A percentile compares a stretch with the other conserved stretches of the same genome.
Evolutionary conservation across 106 monocot species (phyloP).

Genomic region (Posidonia australis): DNA sequence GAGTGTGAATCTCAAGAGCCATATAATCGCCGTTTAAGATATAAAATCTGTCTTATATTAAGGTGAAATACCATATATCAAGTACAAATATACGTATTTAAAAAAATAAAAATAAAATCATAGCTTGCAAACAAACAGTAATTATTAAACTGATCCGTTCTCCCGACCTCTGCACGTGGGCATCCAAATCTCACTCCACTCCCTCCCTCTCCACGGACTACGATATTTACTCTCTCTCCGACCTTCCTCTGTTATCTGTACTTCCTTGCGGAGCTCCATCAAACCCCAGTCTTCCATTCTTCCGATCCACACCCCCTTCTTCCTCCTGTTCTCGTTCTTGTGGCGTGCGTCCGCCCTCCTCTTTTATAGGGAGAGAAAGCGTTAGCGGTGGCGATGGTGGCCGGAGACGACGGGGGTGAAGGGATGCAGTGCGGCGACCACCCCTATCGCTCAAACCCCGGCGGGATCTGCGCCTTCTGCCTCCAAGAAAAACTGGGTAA

Average conservation of each 20-base stretch:
- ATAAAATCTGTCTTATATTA: too few species aligned
- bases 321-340: neutral
- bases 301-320: neutral
- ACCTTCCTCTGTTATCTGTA: too few species aligned
- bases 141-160: too few species aligned
- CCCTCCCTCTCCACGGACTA: neutral
- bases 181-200: neutral
- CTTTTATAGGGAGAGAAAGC: neutral
- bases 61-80: too few species aligned
- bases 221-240: too few species aligned
- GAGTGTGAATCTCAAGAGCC: too few species aligned
- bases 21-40: too few species aligned
- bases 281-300: neutral
- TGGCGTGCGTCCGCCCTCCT: too few species aligned
- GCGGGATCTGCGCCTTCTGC: conserved; percentile 16
- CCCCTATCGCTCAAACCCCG: conserved; percentile 7
- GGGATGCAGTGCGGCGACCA: conserved; percentile 12
- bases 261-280: too few species aligned
- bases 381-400: neutral
- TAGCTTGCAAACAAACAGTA: too few species aligned
- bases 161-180: neutral
- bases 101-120: too few species aligned
- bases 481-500: conserved; percentile 24
- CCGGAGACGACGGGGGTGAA: neutral
- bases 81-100: too few species aligned